phyloP scores from a whole-genome alignment of 495 filamentous ascomycete genomes.

The Corynascus novoguineensis region DNA sequence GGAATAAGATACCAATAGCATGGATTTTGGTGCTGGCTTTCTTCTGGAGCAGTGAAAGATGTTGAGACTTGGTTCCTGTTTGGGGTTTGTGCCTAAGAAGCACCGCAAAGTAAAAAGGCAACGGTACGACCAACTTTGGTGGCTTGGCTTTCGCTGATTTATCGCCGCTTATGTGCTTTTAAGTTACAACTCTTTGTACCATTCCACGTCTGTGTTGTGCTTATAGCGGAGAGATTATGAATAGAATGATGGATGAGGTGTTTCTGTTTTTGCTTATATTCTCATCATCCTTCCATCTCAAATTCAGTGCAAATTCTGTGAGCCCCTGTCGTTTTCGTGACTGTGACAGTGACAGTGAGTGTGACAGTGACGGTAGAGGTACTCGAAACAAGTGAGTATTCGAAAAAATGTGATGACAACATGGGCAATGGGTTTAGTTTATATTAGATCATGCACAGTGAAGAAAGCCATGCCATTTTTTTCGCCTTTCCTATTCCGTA shows the following conservation, averaged over 20 bases:
- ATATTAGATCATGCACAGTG: no score
- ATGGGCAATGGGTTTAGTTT: no score
- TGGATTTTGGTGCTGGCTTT: neutral
- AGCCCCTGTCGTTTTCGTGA: neutral
- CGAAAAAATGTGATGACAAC: no score
- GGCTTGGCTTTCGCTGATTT: neutral
- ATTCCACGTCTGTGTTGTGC: neutral
- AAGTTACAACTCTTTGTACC: neutral
- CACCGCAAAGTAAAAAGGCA: neutral
- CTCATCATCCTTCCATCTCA: no score
- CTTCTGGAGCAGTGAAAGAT: slow-evolving; percentile 1
- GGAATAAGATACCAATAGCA: slow-evolving; percentile 5
- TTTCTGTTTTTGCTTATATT: neutral
- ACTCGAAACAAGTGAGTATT: no score
- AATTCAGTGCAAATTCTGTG: neutral
- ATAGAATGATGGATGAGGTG: slow-evolving; percentile 7
- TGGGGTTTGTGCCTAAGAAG: neutral
- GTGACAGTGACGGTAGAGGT: no score
- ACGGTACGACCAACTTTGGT: neutral
- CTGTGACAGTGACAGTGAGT: neutral
- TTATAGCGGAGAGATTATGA: slow-evolving; percentile 1
- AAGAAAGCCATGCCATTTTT: no score
- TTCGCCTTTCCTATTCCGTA: no score
- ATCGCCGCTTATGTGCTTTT: neutral
- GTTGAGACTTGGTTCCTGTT: neutral